Conservation (phyloP, 345 rosid species). For the Populus ilicifolia region DNA sequence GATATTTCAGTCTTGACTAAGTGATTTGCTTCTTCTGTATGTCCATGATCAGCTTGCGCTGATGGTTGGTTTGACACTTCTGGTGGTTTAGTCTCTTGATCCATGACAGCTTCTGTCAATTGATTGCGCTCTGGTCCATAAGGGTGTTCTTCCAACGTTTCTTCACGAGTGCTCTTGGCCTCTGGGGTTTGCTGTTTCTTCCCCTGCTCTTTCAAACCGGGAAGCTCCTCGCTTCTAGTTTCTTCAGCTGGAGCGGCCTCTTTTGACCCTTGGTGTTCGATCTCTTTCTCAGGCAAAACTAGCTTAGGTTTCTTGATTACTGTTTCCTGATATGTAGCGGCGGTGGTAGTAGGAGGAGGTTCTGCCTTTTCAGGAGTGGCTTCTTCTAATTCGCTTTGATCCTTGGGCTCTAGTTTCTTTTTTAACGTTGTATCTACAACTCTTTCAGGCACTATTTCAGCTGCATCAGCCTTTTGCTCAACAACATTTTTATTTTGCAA, state of each 20-base stretch:
- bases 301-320: not conserved
- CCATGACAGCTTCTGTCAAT: not conserved
- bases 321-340: not conserved
- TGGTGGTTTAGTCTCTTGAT: not conserved
- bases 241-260: constrained; percentile 2
- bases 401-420: not conserved
- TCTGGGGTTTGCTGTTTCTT: constrained; percentile 1
- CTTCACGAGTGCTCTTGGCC: not conserved
- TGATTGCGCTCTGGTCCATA: not conserved
- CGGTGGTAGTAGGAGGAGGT: not conserved
- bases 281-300: constrained; percentile 5
- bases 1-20: constrained; percentile 1
- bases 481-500: not conserved
- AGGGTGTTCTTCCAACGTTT: not conserved
- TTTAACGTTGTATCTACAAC: not conserved
- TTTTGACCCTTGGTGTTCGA: not conserved
- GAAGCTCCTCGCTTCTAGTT: constrained; percentile 1
- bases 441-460: not conserved
- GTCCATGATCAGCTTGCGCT: constrained; percentile 10
- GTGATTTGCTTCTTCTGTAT: not conserved
- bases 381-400: not conserved
- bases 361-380: constrained; percentile 1
- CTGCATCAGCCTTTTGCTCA: constrained; percentile 10
- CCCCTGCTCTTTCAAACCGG: constrained; percentile 1
- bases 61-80: not conserved